Base-by-base conservation (phyloP, 805 yeast species). In the Candida nanaspora region DNA sequence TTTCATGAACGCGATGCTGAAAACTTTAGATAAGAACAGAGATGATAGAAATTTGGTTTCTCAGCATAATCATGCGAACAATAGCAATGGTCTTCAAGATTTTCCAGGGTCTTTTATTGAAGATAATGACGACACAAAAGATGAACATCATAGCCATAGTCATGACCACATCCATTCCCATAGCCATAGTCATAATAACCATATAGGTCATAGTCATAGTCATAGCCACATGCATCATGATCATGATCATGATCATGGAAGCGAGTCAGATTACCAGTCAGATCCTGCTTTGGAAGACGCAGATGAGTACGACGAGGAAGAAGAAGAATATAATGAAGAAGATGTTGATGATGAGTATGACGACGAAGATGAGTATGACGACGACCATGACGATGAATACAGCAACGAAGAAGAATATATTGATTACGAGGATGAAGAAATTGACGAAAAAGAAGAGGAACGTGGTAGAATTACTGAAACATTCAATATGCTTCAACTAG, bases 401-500 rank as follows among this genome's bases (percentile, higher is more conserved):
- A 44, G 43, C 5, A 43, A 41, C 3, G 46, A 42, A 43, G 47
- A 47, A 14, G 46, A 45, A 9, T 48, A 49, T 13, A 68, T 65
- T 8, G 65, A 63, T 11, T 31, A 31, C 19, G 66, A 62, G 3
- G 63, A 66, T 1, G 63, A 65, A 3, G 68, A 62, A 13, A 70
- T 66, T 5, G 71, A 63, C 3, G 68, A 61, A 10, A 73, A 66
- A n/a, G 67, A 53, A 57, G 78, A 72, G 45, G 82, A 80, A 39
- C 82, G 77, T 44, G 65, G 70, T 57, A 71, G 88, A 38, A 63
- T 85, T 52, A 81, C 78, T 51, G 95, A 88, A 61, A 82, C 91
- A 11, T 82, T 89, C 30, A 78, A 83, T 21, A 73, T 86, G 69
- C 73, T 89, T 46, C 87, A 86, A 51, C 70, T 85, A 40, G 83